Evolutionary conservation across 345 rosid species (phyloP).

Genomic region (Populus deltoides): DNA sequence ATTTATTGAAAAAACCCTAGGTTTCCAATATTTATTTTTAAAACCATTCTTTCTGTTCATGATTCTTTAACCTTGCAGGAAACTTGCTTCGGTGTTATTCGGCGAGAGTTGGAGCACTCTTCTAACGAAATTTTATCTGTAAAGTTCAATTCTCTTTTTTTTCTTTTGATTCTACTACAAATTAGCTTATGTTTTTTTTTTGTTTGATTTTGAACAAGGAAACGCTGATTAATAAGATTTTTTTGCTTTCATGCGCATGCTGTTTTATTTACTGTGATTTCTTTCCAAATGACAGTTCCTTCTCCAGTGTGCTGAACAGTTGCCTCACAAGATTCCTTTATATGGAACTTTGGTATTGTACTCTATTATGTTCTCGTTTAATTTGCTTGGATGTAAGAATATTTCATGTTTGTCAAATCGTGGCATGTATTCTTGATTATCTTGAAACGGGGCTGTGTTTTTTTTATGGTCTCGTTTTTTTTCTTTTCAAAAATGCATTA

Average conservation of each 20-base stretch:
- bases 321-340: slow-evolving; percentile 93
- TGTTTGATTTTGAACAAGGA: neutral
- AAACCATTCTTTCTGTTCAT: neutral
- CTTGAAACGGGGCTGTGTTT: neutral
- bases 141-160: slow-evolving; percentile 8
- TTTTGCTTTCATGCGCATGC: neutral
- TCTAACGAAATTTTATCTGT: slow-evolving; percentile 54
- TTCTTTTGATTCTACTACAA: neutral
- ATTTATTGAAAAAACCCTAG: slow-evolving; percentile 22
- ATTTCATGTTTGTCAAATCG: neutral
- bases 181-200: neutral
- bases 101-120: slow-evolving; percentile 86
- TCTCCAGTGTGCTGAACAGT: slow-evolving; percentile 75
- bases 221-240: neutral
- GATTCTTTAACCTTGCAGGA: slow-evolving; percentile 49
- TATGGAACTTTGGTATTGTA: slow-evolving; percentile 80
- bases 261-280: slow-evolving; percentile 3
- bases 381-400: neutral
- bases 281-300: slow-evolving; percentile 51
- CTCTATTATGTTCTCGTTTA: neutral
- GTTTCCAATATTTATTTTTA: neutral
- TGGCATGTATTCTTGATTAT: neutral
- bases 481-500: neutral
- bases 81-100: slow-evolving; percentile 67
- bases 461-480: too few species aligned